Evolutionary conservation across 2,329 filamentous ascomycete species (phyloP).

Genomic region (Fusarium fujikuroi): DNA sequence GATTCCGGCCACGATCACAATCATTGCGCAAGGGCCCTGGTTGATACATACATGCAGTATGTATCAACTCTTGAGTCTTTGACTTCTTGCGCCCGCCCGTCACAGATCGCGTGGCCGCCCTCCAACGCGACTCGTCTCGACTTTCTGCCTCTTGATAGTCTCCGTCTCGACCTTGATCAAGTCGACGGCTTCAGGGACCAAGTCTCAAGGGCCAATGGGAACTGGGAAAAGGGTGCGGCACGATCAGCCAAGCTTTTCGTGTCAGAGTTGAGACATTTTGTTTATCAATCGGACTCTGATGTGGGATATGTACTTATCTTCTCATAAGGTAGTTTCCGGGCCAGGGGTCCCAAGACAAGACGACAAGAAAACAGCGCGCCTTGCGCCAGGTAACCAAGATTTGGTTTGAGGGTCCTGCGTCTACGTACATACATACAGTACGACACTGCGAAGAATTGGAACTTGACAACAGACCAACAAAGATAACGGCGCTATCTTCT

Average conservation of each 20-base stretch:
- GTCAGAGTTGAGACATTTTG: constrained; percentile 4
- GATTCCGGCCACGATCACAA: constrained; percentile 36
- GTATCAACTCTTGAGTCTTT: constrained; percentile 17
- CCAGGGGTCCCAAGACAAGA: background rate
- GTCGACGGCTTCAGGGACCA: constrained; percentile 19
- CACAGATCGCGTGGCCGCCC: constrained; percentile 34
- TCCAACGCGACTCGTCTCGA: constrained; percentile 20
- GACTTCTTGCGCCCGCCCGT: constrained; percentile 38
- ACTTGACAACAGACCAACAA: constrained; percentile 34
- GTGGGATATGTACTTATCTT: background rate
- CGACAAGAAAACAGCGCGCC: constrained; percentile 2
- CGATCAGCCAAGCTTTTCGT: constrained; percentile 4
- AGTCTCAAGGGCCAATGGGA: constrained; percentile 9
- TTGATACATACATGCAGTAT: background rate
- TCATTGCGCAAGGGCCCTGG: constrained; percentile 27
- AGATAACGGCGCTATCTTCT: constrained; percentile 34
- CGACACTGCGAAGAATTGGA: background rate
- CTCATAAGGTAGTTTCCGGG: background rate
- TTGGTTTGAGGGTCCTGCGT: constrained; percentile 9
- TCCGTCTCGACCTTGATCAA: background rate
- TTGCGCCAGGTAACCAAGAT: constrained; percentile 17
- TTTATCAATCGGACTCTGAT: constrained; percentile 28
- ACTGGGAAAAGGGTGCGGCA: background rate
- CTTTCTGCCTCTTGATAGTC: background rate
- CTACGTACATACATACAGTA: background rate